Evolutionary conservation across 2,329 filamentous ascomycete species (phyloP).

Genomic region (Neurospora crassa): DNA sequence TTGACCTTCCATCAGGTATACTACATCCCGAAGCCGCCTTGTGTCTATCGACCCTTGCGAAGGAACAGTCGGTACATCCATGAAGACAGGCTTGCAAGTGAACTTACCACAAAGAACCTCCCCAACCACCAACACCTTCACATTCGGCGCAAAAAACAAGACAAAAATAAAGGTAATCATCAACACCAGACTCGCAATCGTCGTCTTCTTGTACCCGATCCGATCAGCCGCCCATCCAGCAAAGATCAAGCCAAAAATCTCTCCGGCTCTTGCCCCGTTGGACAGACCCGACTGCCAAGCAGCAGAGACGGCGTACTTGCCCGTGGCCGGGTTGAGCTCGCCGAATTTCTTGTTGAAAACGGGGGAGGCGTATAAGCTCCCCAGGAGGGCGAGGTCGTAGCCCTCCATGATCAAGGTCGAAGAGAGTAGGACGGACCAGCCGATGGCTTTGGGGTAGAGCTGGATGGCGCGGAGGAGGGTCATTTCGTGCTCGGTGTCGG

Average conservation of each 20-base stretch:
- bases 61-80: background rate
- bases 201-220: constrained; percentile 40
- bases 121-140: constrained; percentile 36
- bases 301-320: constrained; percentile 38
- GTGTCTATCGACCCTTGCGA: too few species aligned
- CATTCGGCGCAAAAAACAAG: constrained; percentile 40
- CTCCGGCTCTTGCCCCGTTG: constrained; percentile 42
- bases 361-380: constrained; percentile 38
- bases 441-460: constrained; percentile 37
- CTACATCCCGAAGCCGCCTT: too few species aligned
- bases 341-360: constrained; percentile 38
- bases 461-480: constrained; percentile 29
- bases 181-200: constrained; percentile 34
- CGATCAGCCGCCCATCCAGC: constrained; percentile 43
- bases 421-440: constrained; percentile 36
- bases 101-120: constrained; percentile 31
- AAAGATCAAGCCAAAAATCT: constrained; percentile 45
- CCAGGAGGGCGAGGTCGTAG: constrained; percentile 40
- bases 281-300: constrained; percentile 48
- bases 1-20: too few species aligned
- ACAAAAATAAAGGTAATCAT: constrained; percentile 44
- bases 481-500: constrained; percentile 32
- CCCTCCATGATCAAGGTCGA: constrained; percentile 41
- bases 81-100: too few species aligned
- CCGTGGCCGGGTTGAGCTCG: constrained; percentile 21